These are phyloP conservation scores for Tolypocladium pustulatum DNA, from an alignment of 2,329 filamentous ascomycete genomes.

Conservation along the genomic window DNA sequence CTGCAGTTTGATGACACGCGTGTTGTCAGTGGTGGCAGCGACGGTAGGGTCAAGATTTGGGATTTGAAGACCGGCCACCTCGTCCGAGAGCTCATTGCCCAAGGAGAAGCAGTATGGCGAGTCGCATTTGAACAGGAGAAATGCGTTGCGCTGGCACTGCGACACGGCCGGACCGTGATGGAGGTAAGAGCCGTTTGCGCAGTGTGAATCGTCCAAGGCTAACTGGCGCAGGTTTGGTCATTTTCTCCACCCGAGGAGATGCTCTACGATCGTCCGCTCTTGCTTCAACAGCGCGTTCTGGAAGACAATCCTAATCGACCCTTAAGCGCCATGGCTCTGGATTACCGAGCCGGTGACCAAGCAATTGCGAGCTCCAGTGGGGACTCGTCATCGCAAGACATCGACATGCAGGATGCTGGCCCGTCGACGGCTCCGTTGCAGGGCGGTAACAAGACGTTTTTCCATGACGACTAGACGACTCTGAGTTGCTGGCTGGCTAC, in stretches of 20 bases:
- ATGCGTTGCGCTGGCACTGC: constrained; percentile 87
- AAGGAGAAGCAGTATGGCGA: constrained; percentile 92
- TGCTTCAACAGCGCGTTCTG: constrained; percentile 34
- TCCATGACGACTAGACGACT: constrained; percentile 32
- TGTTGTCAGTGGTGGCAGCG: constrained; percentile 90
- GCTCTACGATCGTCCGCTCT: constrained; percentile 41
- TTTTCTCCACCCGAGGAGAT: constrained; percentile 78
- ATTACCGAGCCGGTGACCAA: constrained; percentile 25
- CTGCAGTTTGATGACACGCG: constrained; percentile 93
- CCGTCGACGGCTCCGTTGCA: constrained; percentile 44
- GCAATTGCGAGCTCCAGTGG: constrained; percentile 18
- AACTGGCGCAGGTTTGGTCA: constrained; percentile 65
- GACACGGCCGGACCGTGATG: constrained; percentile 85
- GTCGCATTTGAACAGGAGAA: constrained; percentile 98
- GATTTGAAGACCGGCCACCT: constrained; percentile 85
- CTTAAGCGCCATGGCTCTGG: constrained; percentile 38
- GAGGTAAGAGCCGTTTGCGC: constrained; percentile 52
- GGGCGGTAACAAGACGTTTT: constrained; percentile 36
- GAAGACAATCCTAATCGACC: constrained; percentile 38
- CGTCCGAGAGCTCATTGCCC: constrained; percentile 81
- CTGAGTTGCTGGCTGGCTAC: neutral
- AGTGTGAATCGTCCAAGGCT: neutral
- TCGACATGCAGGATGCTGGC: constrained; percentile 46
- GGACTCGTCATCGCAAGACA: constrained; percentile 31
- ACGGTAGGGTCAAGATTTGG: constrained; percentile 98